Conservation (phyloP, 345 rosid species). For the Angophora floribunda region DNA sequence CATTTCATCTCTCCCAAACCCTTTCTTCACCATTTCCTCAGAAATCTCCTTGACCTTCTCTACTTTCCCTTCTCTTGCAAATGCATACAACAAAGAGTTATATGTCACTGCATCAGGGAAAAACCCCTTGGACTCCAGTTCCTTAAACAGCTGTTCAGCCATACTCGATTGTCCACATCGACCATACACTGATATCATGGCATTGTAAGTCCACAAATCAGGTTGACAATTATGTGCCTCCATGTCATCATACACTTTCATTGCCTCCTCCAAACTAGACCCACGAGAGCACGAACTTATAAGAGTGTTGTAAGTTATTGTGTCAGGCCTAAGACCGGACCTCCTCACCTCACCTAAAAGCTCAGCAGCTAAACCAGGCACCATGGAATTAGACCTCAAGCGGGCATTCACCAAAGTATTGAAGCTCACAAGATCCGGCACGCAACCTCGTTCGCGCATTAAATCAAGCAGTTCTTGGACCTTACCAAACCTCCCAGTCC, state of each 20-base stretch:
- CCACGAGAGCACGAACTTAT: slow-evolving; percentile 84
- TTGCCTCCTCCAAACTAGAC: slow-evolving; percentile 68
- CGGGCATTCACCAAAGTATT: slow-evolving; percentile 90
- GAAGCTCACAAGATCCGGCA: slow-evolving; percentile 91
- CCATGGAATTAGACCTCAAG: slow-evolving; percentile 48
- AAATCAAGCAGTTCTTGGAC: slow-evolving; percentile 63
- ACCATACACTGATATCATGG: slow-evolving; percentile 87
- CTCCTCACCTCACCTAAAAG: slow-evolving; percentile 67
- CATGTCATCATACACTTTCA: slow-evolving; percentile 66
- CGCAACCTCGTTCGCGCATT: slow-evolving; percentile 74
- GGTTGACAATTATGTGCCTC: slow-evolving; percentile 69
- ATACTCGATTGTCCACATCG: slow-evolving; percentile 66
- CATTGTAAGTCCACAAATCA: slow-evolving; percentile 95
- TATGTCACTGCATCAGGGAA: slow-evolving; percentile 83
- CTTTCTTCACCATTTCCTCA: slow-evolving; percentile 66
- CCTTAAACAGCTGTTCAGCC: slow-evolving; percentile 67
- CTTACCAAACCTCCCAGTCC: slow-evolving; percentile 54
- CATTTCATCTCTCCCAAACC: slow-evolving; percentile 82
- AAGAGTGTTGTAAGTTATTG: slow-evolving; percentile 85
- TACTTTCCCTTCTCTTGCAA: slow-evolving; percentile 77
- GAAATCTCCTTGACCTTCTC: slow-evolving; percentile 65
- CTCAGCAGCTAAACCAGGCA: slow-evolving; percentile 47
- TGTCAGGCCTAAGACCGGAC: slow-evolving; percentile 79
- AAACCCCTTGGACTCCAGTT: slow-evolving; percentile 69
- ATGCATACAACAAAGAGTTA: slow-evolving; percentile 90